Conservation (phyloP, 495 filamentous ascomycete genomes). For the Aspergillus incahuasiensis region DNA sequence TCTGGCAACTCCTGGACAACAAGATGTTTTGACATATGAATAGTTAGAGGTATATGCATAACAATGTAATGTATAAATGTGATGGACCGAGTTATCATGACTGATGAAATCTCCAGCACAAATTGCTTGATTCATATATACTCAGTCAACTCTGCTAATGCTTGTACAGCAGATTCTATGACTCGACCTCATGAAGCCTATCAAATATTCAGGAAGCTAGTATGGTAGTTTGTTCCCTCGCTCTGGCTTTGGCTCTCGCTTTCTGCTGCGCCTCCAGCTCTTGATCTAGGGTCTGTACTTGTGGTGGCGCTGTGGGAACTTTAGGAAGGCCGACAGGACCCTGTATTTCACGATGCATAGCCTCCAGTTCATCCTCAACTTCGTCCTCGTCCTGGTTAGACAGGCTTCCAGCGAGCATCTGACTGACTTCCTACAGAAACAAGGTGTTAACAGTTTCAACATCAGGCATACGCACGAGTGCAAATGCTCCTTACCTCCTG, state of each 20-base stretch:
- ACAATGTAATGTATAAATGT: too few relatives aligned
- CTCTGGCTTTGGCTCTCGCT: constrained; percentile 32
- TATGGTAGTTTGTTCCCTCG: constrained; percentile 29
- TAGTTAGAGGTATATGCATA: too few relatives aligned
- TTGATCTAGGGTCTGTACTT: constrained; percentile 19
- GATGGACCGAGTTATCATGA: too few relatives aligned
- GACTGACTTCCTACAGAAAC: constrained; percentile 68
- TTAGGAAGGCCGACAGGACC: constrained; percentile 49
- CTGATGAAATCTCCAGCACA: too few relatives aligned
- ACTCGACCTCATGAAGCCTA: neutral
- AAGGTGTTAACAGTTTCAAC: constrained; percentile 5
- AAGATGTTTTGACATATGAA: too few relatives aligned
- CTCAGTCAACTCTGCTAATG: constrained; percentile 31
- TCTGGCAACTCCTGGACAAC: too few relatives aligned
- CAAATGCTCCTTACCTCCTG: constrained; percentile 59
- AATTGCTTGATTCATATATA: too few relatives aligned
- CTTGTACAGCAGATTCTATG: constrained; percentile 3
- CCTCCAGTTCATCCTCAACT: constrained; percentile 90
- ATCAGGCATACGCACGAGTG: neutral
- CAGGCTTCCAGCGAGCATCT: constrained; percentile 80
- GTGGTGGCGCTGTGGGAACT: constrained; percentile 47
- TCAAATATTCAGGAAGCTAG: constrained; percentile 21
- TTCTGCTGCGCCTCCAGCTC: constrained; percentile 26
- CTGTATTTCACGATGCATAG: constrained; percentile 64
- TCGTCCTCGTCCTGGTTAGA: constrained; percentile 95